A percentile compares a stretch with the other conserved stretches of the same genome.
Conservation (phyloP, 306 rosid genomes). For the Echinosophora koreensis region DNA sequence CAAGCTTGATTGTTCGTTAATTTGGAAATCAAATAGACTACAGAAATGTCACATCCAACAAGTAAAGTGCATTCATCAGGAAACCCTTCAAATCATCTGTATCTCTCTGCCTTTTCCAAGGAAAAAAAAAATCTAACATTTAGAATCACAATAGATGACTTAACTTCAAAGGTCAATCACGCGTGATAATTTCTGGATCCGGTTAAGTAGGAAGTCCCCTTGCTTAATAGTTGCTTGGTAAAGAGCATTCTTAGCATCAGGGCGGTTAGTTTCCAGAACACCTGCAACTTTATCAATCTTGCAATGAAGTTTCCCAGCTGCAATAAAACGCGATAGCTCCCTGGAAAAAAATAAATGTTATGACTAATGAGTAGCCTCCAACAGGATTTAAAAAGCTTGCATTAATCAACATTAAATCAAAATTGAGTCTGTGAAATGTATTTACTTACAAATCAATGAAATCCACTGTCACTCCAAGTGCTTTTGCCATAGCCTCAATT, state of each 20-base stretch:
- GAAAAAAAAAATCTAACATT: not conserved
- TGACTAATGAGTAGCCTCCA: slow-evolving; percentile 4
- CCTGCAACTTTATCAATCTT: slow-evolving; percentile 98
- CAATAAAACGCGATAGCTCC: slow-evolving; percentile 96
- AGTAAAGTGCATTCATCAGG: slow-evolving; percentile 42
- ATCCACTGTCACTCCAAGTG: slow-evolving; percentile 92
- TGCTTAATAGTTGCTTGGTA: slow-evolving; percentile 99
- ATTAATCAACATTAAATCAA: slow-evolving; percentile 1
- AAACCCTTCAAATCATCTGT: slow-evolving; percentile 32
- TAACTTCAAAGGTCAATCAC: slow-evolving; percentile 74
- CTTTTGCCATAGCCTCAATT: slow-evolving; percentile 96
- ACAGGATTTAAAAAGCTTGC: not conserved
- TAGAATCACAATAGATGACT: slow-evolving; percentile 23
- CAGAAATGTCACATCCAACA: slow-evolving; percentile 28
- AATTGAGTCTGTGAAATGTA: slow-evolving; percentile 8
- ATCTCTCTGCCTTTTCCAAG: slow-evolving; percentile 27
- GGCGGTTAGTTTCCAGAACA: slow-evolving; percentile 94
- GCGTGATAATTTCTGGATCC: slow-evolving; percentile 94
- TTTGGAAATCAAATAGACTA: slow-evolving; percentile 31
- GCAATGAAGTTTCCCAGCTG: slow-evolving; percentile 97
- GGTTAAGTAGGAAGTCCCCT: slow-evolving; percentile 91
- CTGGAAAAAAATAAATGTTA: slow-evolving; percentile 59
- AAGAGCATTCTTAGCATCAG: slow-evolving; percentile 94
- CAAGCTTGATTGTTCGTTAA: slow-evolving; percentile 32
- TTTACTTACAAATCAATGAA: slow-evolving; percentile 90